Evolutionary conservation across 352 stramenopile species (phyloP), one percentile per base, ranked within the genome.

Genomic region (Poterioochromonas sp.): DNA sequence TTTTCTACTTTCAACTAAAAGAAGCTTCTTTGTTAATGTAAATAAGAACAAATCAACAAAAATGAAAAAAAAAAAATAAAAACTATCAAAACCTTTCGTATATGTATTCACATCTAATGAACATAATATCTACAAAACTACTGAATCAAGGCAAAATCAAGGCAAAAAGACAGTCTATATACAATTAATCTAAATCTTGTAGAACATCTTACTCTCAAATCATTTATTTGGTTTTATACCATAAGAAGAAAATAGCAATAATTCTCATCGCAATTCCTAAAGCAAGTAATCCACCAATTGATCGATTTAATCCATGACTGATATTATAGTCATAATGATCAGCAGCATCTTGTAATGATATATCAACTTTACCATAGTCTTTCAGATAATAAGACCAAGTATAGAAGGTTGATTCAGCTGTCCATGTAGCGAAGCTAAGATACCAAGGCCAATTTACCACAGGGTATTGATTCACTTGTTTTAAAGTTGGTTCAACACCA

Each of bases 361-460:
- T 44, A 71, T 41, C 34, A 12, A 71, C 62, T 5, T 40, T 1
- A 32, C 62, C 62, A 44, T 44, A 11, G 32, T 71, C 39, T 26
- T 32, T 47, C 2, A 71, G n/a, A 44, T 71, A 71, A 3, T 29
- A 8, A 22, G 62, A 43, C 62, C 62, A 71, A 5, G 62, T 71
- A 29, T 47, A 71, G 15, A 32, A 71, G 3, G 62, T 71, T 12
- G 62, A 5, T 26, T 35, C 58, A 11, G 58, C 58, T 39, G 58
- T 68, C 58, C 58, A 68, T 18, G 58, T 68, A 39, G 58, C 58
- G 29, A 68, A 68, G 58, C 8, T 37, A 11, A 68, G 5, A 26
- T 68, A 68, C 58, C 58, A 68, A 11, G 58, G 58, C 58, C 58
- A 68, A 11, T 32, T 18, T 8, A 68, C 58, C 58, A 68, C 58